Evolutionary conservation across 345 rosid genomes (phyloP), one percentile per base, ranked within the genome.

Genomic region (Capsella bursapastoris): DNA sequence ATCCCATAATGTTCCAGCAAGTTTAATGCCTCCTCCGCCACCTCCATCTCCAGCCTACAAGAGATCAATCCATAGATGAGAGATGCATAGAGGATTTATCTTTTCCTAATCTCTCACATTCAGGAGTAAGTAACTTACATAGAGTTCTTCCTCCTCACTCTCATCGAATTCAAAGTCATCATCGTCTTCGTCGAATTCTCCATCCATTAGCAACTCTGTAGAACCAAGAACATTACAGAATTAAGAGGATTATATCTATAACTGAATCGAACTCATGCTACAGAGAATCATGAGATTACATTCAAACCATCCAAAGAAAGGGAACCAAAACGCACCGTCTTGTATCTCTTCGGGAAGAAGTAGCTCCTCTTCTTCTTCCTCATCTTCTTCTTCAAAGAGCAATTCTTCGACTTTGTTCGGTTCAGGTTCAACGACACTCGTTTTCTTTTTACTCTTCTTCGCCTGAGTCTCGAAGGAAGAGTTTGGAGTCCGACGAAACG

Each of bases 1-100:
- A 48, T 94, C 98, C 97, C 97, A 88, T 86, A 84, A 70, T 53
- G 93, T 87, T 62, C 98, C 96, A 9, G 90, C 91, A 9, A 91
- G 85, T 34, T 88, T 79, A 56, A 91, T 80, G 43, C 98, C 95
- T 66, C 97, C 97, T 78, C 98, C 97, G 16, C 84, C 93, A 47
- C 79, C 82, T 63, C 97, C 98, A 83, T 94, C 96, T 67, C 96
- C 97, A 56, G 64, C 87, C 98, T 94, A 3, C 67, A 74, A 4
- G 68, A 15, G 49, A 66, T 64, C 27, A 10, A 47, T 14, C 9
- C 29, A 66, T 15, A 55, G 10, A 29, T 37, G 13, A 14, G 53
- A 70, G 13, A 27, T 32, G 13, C 61, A 43, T 25, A 53, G 3
- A 32, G 11, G 8, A 35, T 48, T 25, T 0, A 18, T 32, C 32